Evolutionary conservation across 1,284 basidiomycete species (phyloP).

Genomic region (Trichosporon sp.): DNA sequence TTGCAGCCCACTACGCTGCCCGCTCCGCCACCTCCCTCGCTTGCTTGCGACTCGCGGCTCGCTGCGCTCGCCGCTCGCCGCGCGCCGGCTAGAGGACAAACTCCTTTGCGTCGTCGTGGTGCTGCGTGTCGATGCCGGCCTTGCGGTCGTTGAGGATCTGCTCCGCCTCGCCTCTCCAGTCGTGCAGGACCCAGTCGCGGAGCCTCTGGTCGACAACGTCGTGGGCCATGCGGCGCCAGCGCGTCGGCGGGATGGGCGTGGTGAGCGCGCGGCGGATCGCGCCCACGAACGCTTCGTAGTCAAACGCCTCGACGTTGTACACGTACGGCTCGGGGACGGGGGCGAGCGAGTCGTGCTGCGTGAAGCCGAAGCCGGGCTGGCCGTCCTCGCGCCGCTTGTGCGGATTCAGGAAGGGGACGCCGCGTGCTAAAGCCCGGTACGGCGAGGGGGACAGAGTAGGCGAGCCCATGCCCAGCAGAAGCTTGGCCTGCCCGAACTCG

Average conservation of each 20-base stretch:
- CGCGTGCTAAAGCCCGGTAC: constrained; percentile 13
- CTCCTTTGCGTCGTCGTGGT: neutral
- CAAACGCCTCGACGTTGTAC: constrained; percentile 21
- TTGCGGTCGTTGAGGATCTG: constrained; percentile 22
- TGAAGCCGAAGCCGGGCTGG: neutral
- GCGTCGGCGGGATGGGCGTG: constrained; percentile 18
- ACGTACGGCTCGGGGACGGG: constrained; percentile 10
- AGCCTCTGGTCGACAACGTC: constrained; percentile 20
- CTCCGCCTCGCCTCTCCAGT: constrained; percentile 25
- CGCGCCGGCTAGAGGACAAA: constrained; percentile 10
- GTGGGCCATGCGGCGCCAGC: constrained; percentile 12
- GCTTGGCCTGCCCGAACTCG: constrained; percentile 15
- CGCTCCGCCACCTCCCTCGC: too few species aligned
- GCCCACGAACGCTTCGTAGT: constrained; percentile 22
- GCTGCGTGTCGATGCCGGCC: constrained; percentile 23
- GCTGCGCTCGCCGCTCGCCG: neutral
- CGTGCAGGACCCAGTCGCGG: constrained; percentile 18
- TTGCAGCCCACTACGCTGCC: too few species aligned
- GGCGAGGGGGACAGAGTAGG: constrained; percentile 23
- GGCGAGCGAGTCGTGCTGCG: constrained; percentile 1
- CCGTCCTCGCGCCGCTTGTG: neutral
- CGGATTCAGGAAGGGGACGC: constrained; percentile 14
- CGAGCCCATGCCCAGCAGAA: constrained; percentile 26
- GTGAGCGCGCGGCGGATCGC: constrained; percentile 20
- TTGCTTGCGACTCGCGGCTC: too few species aligned